Base-by-base conservation (phyloP, 352 stramenopile species). In the Albugo laibachii region DNA sequence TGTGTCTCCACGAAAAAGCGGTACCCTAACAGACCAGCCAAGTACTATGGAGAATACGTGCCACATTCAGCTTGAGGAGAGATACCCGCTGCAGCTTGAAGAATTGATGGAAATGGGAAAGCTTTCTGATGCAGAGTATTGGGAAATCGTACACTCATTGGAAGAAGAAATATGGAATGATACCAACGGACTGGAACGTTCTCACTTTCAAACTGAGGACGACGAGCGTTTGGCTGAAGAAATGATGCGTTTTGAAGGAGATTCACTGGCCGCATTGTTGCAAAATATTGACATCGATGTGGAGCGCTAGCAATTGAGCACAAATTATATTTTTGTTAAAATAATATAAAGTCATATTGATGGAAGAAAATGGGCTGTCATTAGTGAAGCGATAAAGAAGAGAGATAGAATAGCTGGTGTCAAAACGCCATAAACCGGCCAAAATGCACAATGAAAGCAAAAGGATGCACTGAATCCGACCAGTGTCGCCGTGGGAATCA, bases 311-410 rank as follows among this genome's bases (percentile, higher is more conserved):
- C 65, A 63, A 66, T 58, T 56, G 34, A 36, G 13, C 49, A 12
- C 5, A 34, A 15, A 13, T 15, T 49, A 21, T 52, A 38, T 36
- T 48, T 56, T 50, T 43, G 36, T 47, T 45, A 20, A 15, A 40
- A n/a, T 21, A 36, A 42, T 40, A 14, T 36, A 14, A 54, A 16
- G 47, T 66, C 45, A 88, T 15, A 87, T 88, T 6, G 73, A 68
- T 1, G 91, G 91, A 45, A 97, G 60, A 56, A 97, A 97, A 64
- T 97, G 87, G 5, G 89, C 67, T 1, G 68, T 80, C 72, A 96
- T 96, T 44, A 97, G 69, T n/a, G 69, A 58, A 8, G 83, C 91
- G 43, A 97, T 80, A 47, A 82, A 78, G 50, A 96, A 70, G 11
- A 93, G 66, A n/a, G 68, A 72, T 19, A 95, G 61, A 34, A 97